Evolutionary conservation across 2,329 filamentous ascomycete genomes (phyloP).

Genomic region (Fonsecaea erecta): DNA sequence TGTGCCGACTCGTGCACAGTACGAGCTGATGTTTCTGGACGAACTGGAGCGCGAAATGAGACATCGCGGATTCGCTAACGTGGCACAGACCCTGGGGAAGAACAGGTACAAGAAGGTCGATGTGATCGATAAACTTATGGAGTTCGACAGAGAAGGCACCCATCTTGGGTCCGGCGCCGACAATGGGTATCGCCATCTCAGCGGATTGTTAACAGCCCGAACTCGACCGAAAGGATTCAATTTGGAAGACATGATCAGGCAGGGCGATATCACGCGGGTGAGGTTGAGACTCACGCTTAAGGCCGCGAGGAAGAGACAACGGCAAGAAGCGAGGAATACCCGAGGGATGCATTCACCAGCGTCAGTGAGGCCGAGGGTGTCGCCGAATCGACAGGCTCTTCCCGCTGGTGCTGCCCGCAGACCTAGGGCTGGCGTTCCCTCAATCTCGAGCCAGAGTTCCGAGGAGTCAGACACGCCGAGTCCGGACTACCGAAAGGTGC

Average conservation of each 20-base stretch:
- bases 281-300: too few species aligned
- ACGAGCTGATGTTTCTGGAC: constrained; percentile 26
- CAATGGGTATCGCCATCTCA: constrained; percentile 16
- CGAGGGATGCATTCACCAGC: background rate
- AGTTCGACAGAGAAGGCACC: constrained; percentile 17
- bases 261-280: too few species aligned
- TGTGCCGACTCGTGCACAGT: constrained; percentile 15
- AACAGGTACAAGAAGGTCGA: constrained; percentile 5
- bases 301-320: too few species aligned
- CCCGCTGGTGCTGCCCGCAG: too few species aligned
- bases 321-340: background rate
- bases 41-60: constrained; percentile 26
- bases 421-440: too few species aligned
- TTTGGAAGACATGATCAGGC: constrained; percentile 1
- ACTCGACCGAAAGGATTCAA: constrained; percentile 10
- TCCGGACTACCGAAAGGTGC: background rate
- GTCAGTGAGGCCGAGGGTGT: background rate
- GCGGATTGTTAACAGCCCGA: background rate
- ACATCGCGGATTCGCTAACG: constrained; percentile 7
- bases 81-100: background rate
- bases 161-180: constrained; percentile 18
- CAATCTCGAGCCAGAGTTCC: background rate
- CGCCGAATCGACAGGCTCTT: background rate
- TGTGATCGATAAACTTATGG: constrained; percentile 20
- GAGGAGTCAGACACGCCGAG: background rate